Evolutionary conservation across 768 basidiomycete species (phyloP), one percentile per base, ranked within the genome.

Genomic region (Thelephora ganbajun): DNA sequence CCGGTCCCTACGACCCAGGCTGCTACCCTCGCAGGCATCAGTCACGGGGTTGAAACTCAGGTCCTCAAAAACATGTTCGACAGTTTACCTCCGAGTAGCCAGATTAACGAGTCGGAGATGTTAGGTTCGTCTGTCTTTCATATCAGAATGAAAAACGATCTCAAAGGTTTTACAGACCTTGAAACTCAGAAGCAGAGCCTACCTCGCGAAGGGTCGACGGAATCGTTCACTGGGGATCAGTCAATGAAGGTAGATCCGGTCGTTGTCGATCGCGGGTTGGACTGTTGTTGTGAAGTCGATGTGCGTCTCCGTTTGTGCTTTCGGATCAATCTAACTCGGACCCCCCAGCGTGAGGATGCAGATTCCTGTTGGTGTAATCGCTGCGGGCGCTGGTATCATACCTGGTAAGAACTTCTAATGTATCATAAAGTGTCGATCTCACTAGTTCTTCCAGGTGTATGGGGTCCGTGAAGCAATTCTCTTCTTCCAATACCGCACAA

Each of bases 351-450:
- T 13, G 77, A 79, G 23, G 80, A 81, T 51, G 54, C 50, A 26
- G 68, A 72, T 19, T 56, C 54, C 23, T 71, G 76, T 48, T 69
- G 75, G 48, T 90, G 86, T 56, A 83, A 88, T 50, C 79, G 77
- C 7, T 75, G 69, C n/a, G 88, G 87, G 14, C 72, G 66, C 49
- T 87, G 84, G 84, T 81, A 74, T 57, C 87, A 90, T 59, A 55
- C 78, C 37, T 90, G 86, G 86, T 86, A 47, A 47, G 74, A 57
- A 49, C 23, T 16, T 44, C 44, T 30, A 9, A 30, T 6, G 6
- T 26, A 18, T 18, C 18, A 26, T 7, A 12, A n/a, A 12, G 36
- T 11, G 23, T 22, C 45, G 18, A 44, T 11, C 2, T 30, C n/a
- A 14, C 46, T 42, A 33, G 16, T 12, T 44, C 11, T 22, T 47